Base-by-base conservation (phyloP, 2,329 filamentous ascomycete species). In the Eurotiales sp. region DNA sequence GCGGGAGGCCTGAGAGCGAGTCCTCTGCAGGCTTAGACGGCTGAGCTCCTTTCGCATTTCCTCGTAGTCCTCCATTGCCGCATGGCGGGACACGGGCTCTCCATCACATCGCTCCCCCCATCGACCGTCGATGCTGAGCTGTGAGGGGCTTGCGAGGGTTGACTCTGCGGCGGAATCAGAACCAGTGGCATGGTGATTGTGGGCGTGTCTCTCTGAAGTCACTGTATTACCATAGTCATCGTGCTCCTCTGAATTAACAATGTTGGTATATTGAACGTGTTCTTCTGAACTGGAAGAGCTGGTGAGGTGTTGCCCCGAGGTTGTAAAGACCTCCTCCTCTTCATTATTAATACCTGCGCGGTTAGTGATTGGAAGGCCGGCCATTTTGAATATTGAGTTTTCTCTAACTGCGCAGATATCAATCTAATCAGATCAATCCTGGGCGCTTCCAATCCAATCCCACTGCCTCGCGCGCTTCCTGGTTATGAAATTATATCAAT, bases 101-200 rank as follows among this genome's bases (percentile, higher is more conserved):
- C 81, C 81, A 23, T 75, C 72, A 22, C 22, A 43, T 41, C 73
- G 68, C 63, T 86, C 83, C 12, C 83, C 83, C 83, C 83, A 86
- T 17, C 78, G 82, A 29, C 82, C 80, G 44, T 73, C 72, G 12
- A 53, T 32, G 27, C 55, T 64, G 14, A 37, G 48, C 37, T 59
- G 40, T 2, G 61, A 62, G 5, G 46, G 25, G 32, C 46, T 51
- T n/a, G 46, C 46, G 11, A 55, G 36, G 27, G 53, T 55, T 17
- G 53, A 53, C 17, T 34, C 53, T 15, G 53, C 53, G 2, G 46
- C 12, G n/a, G 53, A 55, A 40, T 55, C 37, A 2, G 43, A 37
- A 30, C 51, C 32, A 14, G 40, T 49, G 8, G 43, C 34, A 27
- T 45, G 37, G 6, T 7, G 40, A 49, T 53, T 17, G n/a, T 39